Conservation (phyloP, 305 asterid genomes). For the Fraxinus sp. region DNA sequence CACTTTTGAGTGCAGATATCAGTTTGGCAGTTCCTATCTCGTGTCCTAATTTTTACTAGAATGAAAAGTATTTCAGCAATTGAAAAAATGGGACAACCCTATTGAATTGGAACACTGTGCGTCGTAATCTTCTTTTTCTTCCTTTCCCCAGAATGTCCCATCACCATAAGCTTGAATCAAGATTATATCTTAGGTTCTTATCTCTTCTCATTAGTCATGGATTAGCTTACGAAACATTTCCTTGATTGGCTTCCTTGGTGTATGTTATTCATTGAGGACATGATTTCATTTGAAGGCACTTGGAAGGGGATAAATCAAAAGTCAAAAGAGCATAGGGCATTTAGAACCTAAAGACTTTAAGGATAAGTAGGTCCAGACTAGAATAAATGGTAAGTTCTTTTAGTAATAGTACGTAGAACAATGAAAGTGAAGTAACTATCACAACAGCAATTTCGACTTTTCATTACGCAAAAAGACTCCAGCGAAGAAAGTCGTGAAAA, state of each 20-base stretch:
- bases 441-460: neutral
- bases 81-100: neutral
- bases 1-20: neutral
- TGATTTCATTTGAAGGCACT: neutral
- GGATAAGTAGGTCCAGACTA: neutral
- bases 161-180: neutral
- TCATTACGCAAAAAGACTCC: neutral
- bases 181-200: neutral
- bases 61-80: neutral
- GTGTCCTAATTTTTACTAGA: neutral
- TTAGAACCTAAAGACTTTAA: neutral
- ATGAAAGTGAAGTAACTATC: neutral
- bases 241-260: neutral
- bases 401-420: neutral
- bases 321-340: neutral
- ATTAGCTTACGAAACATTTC: neutral
- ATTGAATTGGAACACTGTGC: neutral
- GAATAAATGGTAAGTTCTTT: neutral
- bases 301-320: neutral
- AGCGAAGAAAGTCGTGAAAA: neutral
- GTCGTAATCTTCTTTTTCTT: neutral
- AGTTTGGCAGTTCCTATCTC: neutral
- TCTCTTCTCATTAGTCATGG: neutral
- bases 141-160: neutral
- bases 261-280: neutral